phyloP scores from a whole-genome alignment of 2,329 filamentous ascomycete genomes.

The Aspergillus ustus region DNA sequence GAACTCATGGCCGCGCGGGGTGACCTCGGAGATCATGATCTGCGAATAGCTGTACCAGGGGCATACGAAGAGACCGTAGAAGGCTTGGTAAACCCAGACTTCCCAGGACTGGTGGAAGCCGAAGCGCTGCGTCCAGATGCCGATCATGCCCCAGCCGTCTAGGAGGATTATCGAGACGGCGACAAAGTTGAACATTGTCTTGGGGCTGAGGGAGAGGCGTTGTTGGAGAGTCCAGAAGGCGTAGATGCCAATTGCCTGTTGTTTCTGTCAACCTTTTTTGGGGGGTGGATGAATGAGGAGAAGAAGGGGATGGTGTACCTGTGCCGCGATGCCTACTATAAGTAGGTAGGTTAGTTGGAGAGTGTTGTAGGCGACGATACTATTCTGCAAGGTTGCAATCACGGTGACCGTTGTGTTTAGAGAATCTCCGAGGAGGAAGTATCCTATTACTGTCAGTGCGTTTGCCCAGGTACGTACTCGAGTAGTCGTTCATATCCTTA shows the following conservation, averaged over 20 bases:
- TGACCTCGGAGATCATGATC: conserved; percentile 73
- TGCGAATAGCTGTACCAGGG: conserved; percentile 74
- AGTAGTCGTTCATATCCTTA: conserved; percentile 23
- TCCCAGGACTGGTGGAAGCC: conserved; percentile 61
- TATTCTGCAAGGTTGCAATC: conserved; percentile 68
- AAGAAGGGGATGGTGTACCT: conserved; percentile 45
- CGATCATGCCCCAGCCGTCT: conserved; percentile 63
- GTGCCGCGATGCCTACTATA: conserved; percentile 67
- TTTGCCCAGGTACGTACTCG: not conserved
- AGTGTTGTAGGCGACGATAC: conserved; percentile 67
- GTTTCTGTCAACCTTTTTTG: not conserved
- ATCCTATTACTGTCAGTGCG: conserved; percentile 43
- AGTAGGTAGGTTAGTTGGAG: conserved; percentile 68
- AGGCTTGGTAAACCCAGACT: conserved; percentile 57
- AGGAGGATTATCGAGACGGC: conserved; percentile 66
- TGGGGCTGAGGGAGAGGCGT: conserved; percentile 63
- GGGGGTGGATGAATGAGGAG: not conserved
- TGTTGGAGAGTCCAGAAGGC: conserved; percentile 66
- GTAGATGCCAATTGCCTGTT: conserved; percentile 60
- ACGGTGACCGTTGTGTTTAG: conserved; percentile 73
- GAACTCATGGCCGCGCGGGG: conserved; percentile 70
- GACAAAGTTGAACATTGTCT: conserved; percentile 71
- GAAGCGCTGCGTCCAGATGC: conserved; percentile 59
- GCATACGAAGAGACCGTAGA: conserved; percentile 69
- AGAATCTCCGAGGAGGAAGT: conserved; percentile 71